These are phyloP conservation scores for Dispira parvispora DNA, from an alignment of 192 early-diverging fungal genomes.

Conservation along the genomic window DNA sequence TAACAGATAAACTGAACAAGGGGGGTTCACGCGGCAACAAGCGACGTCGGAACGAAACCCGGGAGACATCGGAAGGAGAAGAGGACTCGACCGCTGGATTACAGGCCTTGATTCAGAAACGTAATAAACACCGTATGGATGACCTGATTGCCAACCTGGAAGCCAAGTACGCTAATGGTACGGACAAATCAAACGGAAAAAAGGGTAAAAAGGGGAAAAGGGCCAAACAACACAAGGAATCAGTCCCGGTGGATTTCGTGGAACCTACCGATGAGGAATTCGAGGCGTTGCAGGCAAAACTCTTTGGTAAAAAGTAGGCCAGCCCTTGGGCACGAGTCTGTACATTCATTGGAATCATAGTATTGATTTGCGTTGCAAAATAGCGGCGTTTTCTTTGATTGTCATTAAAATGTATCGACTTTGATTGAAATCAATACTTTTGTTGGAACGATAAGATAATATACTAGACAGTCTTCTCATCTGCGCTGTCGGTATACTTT, in stretches of 20 bases:
- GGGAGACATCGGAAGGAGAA: constrained; percentile 1
- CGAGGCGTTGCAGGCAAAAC: constrained; percentile 33
- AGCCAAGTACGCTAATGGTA: constrained; percentile 24
- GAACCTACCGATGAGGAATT: constrained; percentile 50
- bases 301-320: constrained; percentile 35
- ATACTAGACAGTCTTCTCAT: too few species aligned
- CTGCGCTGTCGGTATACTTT: too few species aligned
- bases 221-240: too few species aligned
- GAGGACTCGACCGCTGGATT: constrained; percentile 25
- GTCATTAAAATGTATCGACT: too few species aligned
- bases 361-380: too few species aligned
- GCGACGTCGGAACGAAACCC: constrained; percentile 17
- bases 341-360: too few species aligned
- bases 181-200: constrained; percentile 14
- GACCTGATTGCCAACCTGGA: constrained; percentile 41
- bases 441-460: too few species aligned
- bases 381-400: too few species aligned
- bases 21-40: constrained; percentile 18
- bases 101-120: constrained; percentile 38
- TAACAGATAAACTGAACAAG: constrained; percentile 19
- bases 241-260: constrained; percentile 2
- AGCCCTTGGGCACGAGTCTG: too few species aligned
- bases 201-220: constrained; percentile 12
- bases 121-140: constrained; percentile 25
- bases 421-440: too few species aligned